phyloP scores from a whole-genome alignment of 2,329 filamentous ascomycete genomes.

The Chalaropsis thielavioides region DNA sequence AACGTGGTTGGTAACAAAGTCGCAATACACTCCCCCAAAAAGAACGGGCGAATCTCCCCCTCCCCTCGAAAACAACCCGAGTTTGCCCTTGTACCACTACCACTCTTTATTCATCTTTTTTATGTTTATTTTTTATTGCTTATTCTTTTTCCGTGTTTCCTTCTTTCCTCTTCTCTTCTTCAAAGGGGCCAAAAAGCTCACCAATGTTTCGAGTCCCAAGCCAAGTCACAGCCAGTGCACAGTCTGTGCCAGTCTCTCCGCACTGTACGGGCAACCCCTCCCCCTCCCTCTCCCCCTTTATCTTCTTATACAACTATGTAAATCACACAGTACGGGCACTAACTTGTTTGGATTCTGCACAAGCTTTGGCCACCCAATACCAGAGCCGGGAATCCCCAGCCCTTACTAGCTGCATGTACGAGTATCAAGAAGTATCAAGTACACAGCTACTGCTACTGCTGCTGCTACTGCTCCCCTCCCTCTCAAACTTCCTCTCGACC shows the following conservation, averaged over 20 bases:
- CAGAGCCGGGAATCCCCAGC: no score
- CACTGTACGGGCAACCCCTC: not conserved
- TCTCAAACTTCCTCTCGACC: not conserved
- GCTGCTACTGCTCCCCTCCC: not conserved
- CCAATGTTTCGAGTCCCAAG: conserved; percentile 1
- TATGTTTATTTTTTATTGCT: no score
- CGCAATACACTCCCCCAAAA: not conserved
- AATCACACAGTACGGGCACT: not conserved
- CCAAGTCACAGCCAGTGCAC: not conserved
- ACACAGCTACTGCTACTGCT: not conserved
- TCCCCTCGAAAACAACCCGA: no score
- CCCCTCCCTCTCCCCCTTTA: not conserved
- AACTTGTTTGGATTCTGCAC: not conserved
- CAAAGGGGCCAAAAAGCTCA: not conserved
- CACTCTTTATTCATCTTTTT: not conserved
- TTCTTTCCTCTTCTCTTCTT: not conserved
- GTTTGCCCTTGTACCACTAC: not conserved
- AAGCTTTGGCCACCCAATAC: conserved; percentile 3
- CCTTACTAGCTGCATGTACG: no score
- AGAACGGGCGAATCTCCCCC: not conserved
- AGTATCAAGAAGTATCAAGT: no score
- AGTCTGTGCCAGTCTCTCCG: not conserved
- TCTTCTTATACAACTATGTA: conserved; percentile 4
- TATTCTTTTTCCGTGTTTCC: no score
- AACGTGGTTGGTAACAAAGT: no score